Evolutionary conservation across 345 rosid species (phyloP).

Genomic region (Aquilaria yunnanensis): DNA sequence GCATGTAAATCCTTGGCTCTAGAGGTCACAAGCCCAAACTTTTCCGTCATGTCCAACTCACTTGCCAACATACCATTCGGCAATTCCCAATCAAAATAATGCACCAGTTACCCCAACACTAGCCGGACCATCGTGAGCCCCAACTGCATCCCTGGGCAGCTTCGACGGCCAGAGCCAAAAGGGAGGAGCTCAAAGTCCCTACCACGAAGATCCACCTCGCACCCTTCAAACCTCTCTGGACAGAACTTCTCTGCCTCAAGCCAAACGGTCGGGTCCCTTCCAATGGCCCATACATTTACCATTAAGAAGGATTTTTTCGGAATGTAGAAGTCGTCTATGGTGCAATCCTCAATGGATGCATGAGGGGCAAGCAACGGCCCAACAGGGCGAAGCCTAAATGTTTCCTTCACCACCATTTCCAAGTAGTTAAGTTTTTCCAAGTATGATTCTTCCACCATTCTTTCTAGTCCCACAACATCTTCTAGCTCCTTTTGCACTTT

Average conservation of each 20-base stretch:
- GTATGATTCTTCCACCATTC: conserved; percentile 40
- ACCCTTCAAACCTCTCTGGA: conserved; percentile 1
- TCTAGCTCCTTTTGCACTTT: conserved; percentile 34
- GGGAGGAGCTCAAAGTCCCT: conserved; percentile 8
- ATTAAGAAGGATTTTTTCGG: conserved; percentile 21
- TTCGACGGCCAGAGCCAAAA: conserved; percentile 39
- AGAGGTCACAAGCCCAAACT: conserved; percentile 24
- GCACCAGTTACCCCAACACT: conserved; percentile 34
- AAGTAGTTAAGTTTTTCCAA: conserved; percentile 22
- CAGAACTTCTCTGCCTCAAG: neutral
- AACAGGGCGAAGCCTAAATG: conserved; percentile 34
- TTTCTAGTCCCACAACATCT: conserved; percentile 23
- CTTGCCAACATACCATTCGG: conserved; percentile 16
- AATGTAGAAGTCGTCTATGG: conserved; percentile 19
- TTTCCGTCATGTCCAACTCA: conserved; percentile 40
- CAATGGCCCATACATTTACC: conserved; percentile 11
- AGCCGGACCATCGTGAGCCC: conserved; percentile 27
- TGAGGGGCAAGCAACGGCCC: conserved; percentile 28
- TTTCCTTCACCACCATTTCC: conserved; percentile 38
- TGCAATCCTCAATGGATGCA: conserved; percentile 22
- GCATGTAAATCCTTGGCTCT: conserved; percentile 34
- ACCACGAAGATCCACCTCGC: neutral
- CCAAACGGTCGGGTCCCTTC: neutral
- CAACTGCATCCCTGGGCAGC: conserved; percentile 40
- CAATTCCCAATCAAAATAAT: conserved; percentile 51